phyloP scores from a whole-genome alignment of 495 filamentous ascomycete species.

The Penicillium simplicissimum region DNA sequence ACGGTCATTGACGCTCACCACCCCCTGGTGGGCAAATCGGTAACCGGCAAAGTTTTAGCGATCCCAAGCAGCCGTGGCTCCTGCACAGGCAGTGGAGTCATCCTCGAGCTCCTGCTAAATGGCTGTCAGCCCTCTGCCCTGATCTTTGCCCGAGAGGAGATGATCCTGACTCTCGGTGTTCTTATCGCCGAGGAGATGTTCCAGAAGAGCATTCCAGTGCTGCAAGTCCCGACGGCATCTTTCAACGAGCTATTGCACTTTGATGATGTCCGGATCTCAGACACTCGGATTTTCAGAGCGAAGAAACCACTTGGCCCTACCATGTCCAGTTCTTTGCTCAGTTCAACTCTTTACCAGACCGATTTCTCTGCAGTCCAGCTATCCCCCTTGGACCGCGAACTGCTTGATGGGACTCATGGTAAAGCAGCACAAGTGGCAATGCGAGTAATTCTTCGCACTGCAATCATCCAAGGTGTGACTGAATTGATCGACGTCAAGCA shows the following conservation, averaged over 20 bases:
- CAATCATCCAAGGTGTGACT: constrained; percentile 21
- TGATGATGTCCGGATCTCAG: not conserved
- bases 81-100: constrained; percentile 33
- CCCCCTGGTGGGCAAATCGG: constrained; percentile 23
- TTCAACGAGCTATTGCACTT: not conserved
- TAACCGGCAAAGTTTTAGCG: constrained; percentile 26
- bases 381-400: constrained; percentile 14
- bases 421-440: constrained; percentile 27
- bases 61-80: constrained; percentile 35
- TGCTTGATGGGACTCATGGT: constrained; percentile 27
- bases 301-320: not conserved
- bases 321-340: not conserved
- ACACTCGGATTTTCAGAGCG: not conserved
- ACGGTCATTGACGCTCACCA: constrained; percentile 35
- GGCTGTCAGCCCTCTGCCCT: constrained; percentile 21
- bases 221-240: not conserved
- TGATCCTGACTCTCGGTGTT: constrained; percentile 34
- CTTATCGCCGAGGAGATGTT: constrained; percentile 33
- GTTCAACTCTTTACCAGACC: not conserved
- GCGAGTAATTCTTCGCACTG: constrained; percentile 26
- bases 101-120: constrained; percentile 34
- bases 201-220: constrained; percentile 26
- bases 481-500: constrained; percentile 27
- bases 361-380: not conserved
- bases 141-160: constrained; percentile 30